Conservation (phyloP, 179 eudicot genomes). For the Nepenthes alata region DNA sequence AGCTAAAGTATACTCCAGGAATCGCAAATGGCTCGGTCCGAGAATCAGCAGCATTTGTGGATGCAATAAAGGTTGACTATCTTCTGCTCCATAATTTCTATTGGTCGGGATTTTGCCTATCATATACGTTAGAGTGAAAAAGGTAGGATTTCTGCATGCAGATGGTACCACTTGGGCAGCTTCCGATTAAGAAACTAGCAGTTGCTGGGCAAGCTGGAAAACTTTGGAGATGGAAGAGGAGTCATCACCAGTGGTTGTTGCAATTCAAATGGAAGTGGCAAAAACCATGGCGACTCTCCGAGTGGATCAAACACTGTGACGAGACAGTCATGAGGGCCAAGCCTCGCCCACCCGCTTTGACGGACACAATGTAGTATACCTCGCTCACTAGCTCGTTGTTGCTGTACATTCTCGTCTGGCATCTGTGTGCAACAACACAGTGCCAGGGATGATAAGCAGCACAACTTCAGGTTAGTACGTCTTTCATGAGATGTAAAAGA, state of each 20-base stretch:
- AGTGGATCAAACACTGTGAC: constrained; percentile 92
- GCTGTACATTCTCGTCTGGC: constrained; percentile 17
- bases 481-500: neutral
- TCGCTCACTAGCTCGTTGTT: constrained; percentile 3
- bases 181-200: constrained; percentile 80
- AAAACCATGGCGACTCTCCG: constrained; percentile 97
- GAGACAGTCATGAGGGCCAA: constrained; percentile 74
- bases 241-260: constrained; percentile 95
- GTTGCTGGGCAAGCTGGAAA: constrained; percentile 80
- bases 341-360: constrained; percentile 72
- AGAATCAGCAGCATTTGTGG: constrained; percentile 67
- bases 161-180: constrained; percentile 87
- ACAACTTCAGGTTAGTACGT: neutral
- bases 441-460: neutral
- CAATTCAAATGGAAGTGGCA: constrained; percentile 99
- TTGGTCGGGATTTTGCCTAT: constrained; percentile 2
- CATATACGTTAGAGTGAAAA: constrained; percentile 1
- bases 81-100: neutral
- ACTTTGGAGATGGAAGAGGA: constrained; percentile 99
- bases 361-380: constrained; percentile 25
- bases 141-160: constrained; percentile 16
- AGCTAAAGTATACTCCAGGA: constrained; percentile 90
- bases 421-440: constrained; percentile 4
- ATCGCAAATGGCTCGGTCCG: constrained; percentile 67
- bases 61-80: constrained; percentile 67